Evolutionary conservation across 2,329 filamentous ascomycete genomes (phyloP), one percentile per base, ranked within the genome.

Genomic region (Cercospora sojina): DNA sequence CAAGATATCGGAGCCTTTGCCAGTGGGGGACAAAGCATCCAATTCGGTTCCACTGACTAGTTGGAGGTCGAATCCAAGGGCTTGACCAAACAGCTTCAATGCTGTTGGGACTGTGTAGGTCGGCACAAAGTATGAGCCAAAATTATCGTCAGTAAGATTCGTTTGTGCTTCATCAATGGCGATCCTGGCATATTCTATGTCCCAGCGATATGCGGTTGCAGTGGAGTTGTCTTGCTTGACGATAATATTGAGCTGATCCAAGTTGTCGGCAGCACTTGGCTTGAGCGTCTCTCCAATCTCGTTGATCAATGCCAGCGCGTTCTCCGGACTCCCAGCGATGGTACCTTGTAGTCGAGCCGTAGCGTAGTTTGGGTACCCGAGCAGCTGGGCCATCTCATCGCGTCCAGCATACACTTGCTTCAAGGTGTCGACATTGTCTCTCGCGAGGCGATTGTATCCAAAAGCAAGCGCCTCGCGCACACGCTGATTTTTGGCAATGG

Each of bases 351-450:
- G 25, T n/a, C 51, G 51, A 18, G 25, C 51, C 25, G 51, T 31
- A 29, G 51, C 51, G n/a, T 55, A 55, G 5, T 55, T 55, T 2
- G 51, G 25, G 6, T 55, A 55, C 13, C 51, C 51, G n/a, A 55
- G 27, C 27, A 55, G 23, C 51, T 55, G 51, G 23, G 51, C 51
- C 51, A 55, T 55, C 23, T 55, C 51, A 55, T 55, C 51, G 51
- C 51, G 51, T 7, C 51, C 51, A n/a, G 51, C 51, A 29, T 27
- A 55, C 23, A 25, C 51, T 31, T 29, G 25, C 25, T 55, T 27
- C 23, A 55, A 55, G 20, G 29, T 29, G 51, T 55, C 27, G 51
- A 55, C 51, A 13, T 55, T 55, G 25, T 31, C 51, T 55, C 16
- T 27, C 13, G 23, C 23, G 10, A 55, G 51, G 4, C 51, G 51